Conservation (phyloP, 1,284 basidiomycete species). For the Sphagnurus paluster region DNA sequence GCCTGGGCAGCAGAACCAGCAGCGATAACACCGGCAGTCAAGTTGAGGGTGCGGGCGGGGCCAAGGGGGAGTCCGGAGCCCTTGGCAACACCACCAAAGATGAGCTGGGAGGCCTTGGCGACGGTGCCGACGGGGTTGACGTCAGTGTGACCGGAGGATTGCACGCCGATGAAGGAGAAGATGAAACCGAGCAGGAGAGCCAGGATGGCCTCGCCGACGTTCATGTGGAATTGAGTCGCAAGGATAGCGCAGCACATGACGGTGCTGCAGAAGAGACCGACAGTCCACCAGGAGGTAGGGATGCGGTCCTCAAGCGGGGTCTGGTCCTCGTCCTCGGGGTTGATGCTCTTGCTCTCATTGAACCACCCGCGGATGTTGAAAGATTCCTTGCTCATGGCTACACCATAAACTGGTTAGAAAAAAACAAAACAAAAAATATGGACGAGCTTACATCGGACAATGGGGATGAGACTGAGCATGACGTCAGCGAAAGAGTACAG, state of each 20-base stretch:
- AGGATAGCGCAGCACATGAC: constrained; percentile 58
- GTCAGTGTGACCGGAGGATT: constrained; percentile 58
- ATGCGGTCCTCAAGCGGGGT: constrained; percentile 56
- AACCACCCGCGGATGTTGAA: constrained; percentile 4
- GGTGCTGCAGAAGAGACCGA: constrained; percentile 48
- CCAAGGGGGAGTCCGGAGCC: constrained; percentile 35
- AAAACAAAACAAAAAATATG: not conserved
- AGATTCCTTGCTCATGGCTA: not conserved
- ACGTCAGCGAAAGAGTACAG: constrained; percentile 51
- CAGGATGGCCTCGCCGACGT: constrained; percentile 58
- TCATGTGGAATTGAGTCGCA: constrained; percentile 55
- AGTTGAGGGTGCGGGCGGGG: constrained; percentile 53
- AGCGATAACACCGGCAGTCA: constrained; percentile 59
- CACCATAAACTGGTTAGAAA: not conserved
- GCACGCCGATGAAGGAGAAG: constrained; percentile 71
- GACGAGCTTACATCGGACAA: constrained; percentile 27
- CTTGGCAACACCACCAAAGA: constrained; percentile 62
- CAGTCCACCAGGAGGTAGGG: constrained; percentile 55
- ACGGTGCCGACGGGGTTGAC: constrained; percentile 62
- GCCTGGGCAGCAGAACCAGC: constrained; percentile 61
- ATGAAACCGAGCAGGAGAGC: constrained; percentile 61
- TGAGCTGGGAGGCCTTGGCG: constrained; percentile 60
- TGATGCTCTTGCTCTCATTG: constrained; percentile 19
- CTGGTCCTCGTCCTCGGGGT: constrained; percentile 38
- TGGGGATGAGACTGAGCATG: constrained; percentile 34